phyloP scores from a whole-genome alignment of 192 early-diverging fungal species.

The Coemansia sp. region DNA sequence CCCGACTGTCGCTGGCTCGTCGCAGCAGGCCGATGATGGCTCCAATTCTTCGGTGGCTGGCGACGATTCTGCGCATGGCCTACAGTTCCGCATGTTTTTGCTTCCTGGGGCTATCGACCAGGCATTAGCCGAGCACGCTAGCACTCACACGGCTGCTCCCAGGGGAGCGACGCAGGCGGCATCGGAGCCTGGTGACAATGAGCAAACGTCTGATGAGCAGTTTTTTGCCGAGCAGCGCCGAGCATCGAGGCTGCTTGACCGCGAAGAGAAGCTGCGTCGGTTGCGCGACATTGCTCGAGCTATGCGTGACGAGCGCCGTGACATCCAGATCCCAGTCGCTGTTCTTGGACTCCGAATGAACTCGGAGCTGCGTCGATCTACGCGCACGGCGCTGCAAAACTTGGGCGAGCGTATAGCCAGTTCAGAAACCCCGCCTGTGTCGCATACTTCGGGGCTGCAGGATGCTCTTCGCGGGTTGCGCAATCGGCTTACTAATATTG shows the following conservation, averaged over 20 bases:
- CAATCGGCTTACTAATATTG: constrained; percentile 5
- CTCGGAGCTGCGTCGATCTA: constrained; percentile 28
- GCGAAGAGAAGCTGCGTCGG: constrained; percentile 39
- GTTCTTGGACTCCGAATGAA: constrained; percentile 41
- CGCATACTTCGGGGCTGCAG: background rate
- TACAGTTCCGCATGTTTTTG: constrained; percentile 49
- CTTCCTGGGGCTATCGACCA: constrained; percentile 51
- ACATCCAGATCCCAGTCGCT: constrained; percentile 33
- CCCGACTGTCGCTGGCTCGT: background rate
- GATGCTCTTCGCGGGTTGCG: constrained; percentile 6
- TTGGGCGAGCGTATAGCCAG: background rate
- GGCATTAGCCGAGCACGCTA: constrained; percentile 30
- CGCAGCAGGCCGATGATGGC: background rate
- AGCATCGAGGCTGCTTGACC: constrained; percentile 11
- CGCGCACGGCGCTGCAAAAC: constrained; percentile 8
- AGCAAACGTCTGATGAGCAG: too few relatives aligned
- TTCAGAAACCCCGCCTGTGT: background rate
- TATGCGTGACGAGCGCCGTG: constrained; percentile 39
- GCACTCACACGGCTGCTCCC: background rate
- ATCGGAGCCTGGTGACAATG: background rate
- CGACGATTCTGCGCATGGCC: background rate
- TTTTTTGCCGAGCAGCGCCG: constrained; percentile 16
- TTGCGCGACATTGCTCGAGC: constrained; percentile 47
- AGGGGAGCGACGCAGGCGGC: background rate
- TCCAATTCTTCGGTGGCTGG: background rate